Base-by-base conservation (phyloP, 345 rosid genomes). In the Syzygium aqueum region DNA sequence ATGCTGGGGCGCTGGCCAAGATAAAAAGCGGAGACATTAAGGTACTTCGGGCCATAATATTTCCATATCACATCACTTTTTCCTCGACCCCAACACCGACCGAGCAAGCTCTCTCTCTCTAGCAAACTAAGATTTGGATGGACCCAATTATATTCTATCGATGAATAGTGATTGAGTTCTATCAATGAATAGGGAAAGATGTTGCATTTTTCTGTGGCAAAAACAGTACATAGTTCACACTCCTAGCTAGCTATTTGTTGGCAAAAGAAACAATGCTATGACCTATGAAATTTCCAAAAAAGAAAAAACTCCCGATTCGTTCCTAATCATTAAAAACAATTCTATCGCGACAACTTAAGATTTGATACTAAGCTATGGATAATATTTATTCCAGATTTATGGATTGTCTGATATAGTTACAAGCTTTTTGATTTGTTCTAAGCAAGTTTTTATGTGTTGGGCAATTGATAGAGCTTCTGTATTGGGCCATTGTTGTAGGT, bases 1-100 rank as follows among this genome's bases (percentile, higher is more conserved):
- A 97, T 87, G 98, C 95, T 1, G 99, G 99, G 11, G 94, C 99
- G 3, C 93, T 97, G 8, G 95, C 96, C 63, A 97, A 94, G 91
- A 95, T 97, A 92, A 94, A 92, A 94, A 92, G 91, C 88, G 99
- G 99, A 77, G 94, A 96, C 88, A 90, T 97, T 84, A 93, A 95
- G 99, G 99, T 97, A 89, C 87, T 53, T 86, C 6, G 56, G 21
- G 82, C 82, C 80, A 54, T 52, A 28, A 16, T 27, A 51, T 88
- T 87, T 53, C 52, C 80, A 78, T 84, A 85, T 90, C 82, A 84
- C 86, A 82, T 85, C 89, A 85, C 87, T 77, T 83, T 65, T 33
- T 57, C 37, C 49, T 77, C 40, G 37, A 27, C 3, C 5, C 63
- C 49, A 53, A 2, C 4, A 2, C 85, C 82, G 25, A 73, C 25